Evolutionary conservation across 495 filamentous ascomycete genomes (phyloP).

Genomic region (Penicillium pancosmium): DNA sequence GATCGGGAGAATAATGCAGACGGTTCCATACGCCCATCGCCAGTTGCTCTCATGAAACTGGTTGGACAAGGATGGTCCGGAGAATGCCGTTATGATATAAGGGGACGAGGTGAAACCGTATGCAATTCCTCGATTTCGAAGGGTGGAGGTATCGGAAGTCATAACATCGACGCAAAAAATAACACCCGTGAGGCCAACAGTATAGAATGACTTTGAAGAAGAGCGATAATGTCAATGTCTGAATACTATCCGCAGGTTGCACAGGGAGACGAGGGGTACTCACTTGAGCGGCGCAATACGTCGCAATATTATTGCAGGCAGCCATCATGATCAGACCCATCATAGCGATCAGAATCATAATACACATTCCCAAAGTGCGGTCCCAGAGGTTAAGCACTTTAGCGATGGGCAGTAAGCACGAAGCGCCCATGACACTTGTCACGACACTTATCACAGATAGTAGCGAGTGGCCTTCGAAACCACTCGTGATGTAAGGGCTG

Average conservation of each 20-base stretch:
- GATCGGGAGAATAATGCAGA: constrained; percentile 58
- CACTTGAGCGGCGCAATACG: constrained; percentile 52
- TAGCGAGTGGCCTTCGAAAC: constrained; percentile 34
- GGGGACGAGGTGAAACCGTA: constrained; percentile 62
- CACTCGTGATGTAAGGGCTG: constrained; percentile 29
- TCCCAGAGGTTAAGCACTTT: constrained; percentile 71
- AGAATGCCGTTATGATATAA: constrained; percentile 46
- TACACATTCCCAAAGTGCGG: constrained; percentile 45
- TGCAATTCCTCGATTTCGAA: constrained; percentile 61
- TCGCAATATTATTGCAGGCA: constrained; percentile 44
- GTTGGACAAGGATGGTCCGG: constrained; percentile 30
- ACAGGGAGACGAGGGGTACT: background rate
- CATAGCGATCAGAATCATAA: constrained; percentile 45
- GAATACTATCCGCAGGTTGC: background rate
- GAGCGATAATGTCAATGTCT: background rate
- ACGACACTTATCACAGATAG: constrained; percentile 35
- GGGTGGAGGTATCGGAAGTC: constrained; percentile 60
- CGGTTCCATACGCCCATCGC: constrained; percentile 63
- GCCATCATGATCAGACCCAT: constrained; percentile 55
- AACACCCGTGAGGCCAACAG: constrained; percentile 56
- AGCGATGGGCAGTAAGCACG: constrained; percentile 53
- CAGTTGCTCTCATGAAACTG: constrained; percentile 53
- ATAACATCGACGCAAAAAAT: constrained; percentile 59
- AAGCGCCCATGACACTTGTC: constrained; percentile 49
- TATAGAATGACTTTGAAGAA: constrained; percentile 45